Evolutionary conservation across 305 asterid genomes (phyloP), one percentile per base, ranked within the genome.

Genomic region (Plantago coronopus): DNA sequence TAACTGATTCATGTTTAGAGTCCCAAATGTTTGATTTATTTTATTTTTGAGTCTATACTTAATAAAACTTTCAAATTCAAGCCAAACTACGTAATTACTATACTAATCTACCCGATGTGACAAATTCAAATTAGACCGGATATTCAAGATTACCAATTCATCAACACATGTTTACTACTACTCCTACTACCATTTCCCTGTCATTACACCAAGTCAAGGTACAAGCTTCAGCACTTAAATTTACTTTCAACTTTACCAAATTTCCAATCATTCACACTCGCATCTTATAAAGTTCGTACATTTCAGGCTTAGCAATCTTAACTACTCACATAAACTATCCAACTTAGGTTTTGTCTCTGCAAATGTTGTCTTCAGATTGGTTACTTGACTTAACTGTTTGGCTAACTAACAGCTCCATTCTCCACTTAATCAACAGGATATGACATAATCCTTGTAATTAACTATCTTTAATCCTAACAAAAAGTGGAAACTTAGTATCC

Each of bases 391-490:
- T 3, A 31, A 51, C 57, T 51, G 86, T 80, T 83, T 78, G 89
- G 79, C 74, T 74, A 80, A 77, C 84, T 60, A 78, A 79, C 75
- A 44, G 60, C 54, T 54, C 40, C 64, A 69, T 38, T 44, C 31
- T 55, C 9, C 17, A 48, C 54, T 71, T 50, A 57, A 27, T 48
- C 48, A 29, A 69, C 37, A 37, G 7, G 46, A 25, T n/a, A n/a
- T 46, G 13, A 46, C 19, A 31, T 23, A 38, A 7, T 51, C 21
- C 22, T 23, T 50, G 8, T 50, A 7, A 50, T 50, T 50, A 22
- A 21, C 7, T 51, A 4, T 13, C 22, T 51, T n/a, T 14, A 5
- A 14, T 6, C 57, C 18, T 51, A 51, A 27, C 13, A 34, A 51
- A 51, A 51, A 50, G 18, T 29, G n/a, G 18, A 22, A 50, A 50